Conservation (phyloP, 2,329 filamentous ascomycete species). For the Fusarium agapanthi region DNA sequence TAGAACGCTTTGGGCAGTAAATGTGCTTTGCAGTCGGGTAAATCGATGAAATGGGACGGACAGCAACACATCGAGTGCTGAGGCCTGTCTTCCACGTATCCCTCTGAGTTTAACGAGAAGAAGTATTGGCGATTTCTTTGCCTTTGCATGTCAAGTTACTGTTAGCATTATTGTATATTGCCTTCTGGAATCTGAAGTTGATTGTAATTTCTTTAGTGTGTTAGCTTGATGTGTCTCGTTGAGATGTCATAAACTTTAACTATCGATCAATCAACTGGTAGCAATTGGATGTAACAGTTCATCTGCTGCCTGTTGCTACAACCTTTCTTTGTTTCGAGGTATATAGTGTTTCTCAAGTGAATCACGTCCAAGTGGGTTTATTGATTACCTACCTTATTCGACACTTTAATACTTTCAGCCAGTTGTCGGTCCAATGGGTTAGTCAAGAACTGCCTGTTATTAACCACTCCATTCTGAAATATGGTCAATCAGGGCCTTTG, state of each 20-base stretch:
- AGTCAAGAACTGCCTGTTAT: background rate
- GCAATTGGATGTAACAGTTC: background rate
- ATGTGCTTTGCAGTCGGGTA: background rate
- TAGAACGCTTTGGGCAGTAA: background rate
- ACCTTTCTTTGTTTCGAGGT: background rate
- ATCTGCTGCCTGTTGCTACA: background rate
- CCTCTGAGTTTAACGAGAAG: background rate
- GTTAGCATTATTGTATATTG: background rate
- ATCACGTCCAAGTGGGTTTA: background rate
- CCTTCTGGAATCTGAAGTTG: background rate
- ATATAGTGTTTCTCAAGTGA: background rate
- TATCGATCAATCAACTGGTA: background rate
- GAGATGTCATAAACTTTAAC: background rate
- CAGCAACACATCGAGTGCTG: background rate
- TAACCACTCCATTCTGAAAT: background rate
- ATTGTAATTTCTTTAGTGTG: background rate
- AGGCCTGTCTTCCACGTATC: background rate
- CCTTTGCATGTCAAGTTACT: background rate
- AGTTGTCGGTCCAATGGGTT: background rate
- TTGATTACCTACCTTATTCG: too few relatives aligned
- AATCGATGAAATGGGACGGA: background rate
- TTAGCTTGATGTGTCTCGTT: background rate
- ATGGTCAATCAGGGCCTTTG: background rate
- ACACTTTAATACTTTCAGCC: background rate
- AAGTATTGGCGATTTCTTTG: background rate